A percentile compares a stretch with the other conserved stretches of the same genome.
phyloP scores from a whole-genome alignment of 139 green algal genomes.

The Edaphochlamys debaryana region DNA sequence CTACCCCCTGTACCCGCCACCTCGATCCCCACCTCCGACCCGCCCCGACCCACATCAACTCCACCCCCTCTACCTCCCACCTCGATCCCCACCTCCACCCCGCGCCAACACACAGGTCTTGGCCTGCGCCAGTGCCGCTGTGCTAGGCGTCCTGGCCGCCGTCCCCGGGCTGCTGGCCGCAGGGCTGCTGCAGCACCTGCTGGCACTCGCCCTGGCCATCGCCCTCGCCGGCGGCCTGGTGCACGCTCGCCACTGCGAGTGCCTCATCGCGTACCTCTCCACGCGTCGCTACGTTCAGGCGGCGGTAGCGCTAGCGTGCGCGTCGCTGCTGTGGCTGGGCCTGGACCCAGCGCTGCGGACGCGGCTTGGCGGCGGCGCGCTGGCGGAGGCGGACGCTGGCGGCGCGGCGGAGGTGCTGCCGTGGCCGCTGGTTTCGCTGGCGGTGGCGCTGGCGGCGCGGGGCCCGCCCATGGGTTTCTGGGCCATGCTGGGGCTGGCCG shows the following conservation, averaged over 20 bases:
- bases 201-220: neutral
- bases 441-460: neutral
- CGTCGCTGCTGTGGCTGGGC: neutral
- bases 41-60: no score
- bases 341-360: neutral
- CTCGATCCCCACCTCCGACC: no score
- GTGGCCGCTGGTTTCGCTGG: neutral
- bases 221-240: neutral
- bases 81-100: no score
- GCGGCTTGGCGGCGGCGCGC: neutral
- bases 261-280: neutral
- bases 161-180: neutral
- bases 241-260: neutral
- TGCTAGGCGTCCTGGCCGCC: neutral
- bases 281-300: neutral
- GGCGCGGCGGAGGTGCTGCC: neutral
- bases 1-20: no score
- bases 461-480: neutral
- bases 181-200: constrained; percentile 26
- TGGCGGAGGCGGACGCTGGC: neutral
- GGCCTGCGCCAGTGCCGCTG: neutral
- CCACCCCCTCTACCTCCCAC: no score
- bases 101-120: neutral
- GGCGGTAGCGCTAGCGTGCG: neutral
- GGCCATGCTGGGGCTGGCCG: neutral